Evolutionary conservation across 805 yeast genomes (phyloP), one percentile per base, ranked within the genome.

Genomic region (Schwanniomyces vanrijiae): DNA sequence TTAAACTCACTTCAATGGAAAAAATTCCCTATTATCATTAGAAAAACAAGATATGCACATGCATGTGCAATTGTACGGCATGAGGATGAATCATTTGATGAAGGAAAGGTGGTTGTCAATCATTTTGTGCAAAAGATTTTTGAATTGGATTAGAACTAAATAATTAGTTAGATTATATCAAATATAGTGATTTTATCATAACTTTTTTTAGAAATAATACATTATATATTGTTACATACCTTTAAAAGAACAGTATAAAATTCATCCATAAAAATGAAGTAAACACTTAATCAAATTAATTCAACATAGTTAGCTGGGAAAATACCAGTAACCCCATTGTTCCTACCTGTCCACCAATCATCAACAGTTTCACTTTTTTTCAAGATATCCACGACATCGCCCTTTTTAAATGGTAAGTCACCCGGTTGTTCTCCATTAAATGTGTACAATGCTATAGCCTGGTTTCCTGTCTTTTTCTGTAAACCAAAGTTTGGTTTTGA

Each of bases 271-370:
- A 11, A 26, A 6, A 28, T 13, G 14, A 28, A 3, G 14, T 13
- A 28, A 16, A 41, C 28, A 14, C n/a, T 40, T 10, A 18, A 33
- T 48, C 61, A 85, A 44, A 83, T 80, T 58, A 91, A 68, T 62
- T 91, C 96, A 37, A 92, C 97, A 62, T 92, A 92, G 65, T 92
- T 92, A 2, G 99, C 99, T 8, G 99, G 99, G 78, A 92, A 92
- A 19, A 91, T 91, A 37, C 99, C 99, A 58, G 88, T 89, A 51
- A 69, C 70, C 10, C 95, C 92, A 55, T 87, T 88, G 45, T 83
- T 73, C 62, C 87, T 83, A 22, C 99, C 99, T 0, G 97, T 90
- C 99, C 99, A 94, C 99, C 99, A 94, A 65, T 94, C 98, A 64
- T 94, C 96, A 42, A 83, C 81, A 11, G 96, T 86, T 7, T 87